A percentile compares a stretch with the other conserved stretches of the same genome.
Evolutionary conservation across 176 grass and related monocot genomes (phyloP).

Genomic region (Bolboschoenus planiculmis): DNA sequence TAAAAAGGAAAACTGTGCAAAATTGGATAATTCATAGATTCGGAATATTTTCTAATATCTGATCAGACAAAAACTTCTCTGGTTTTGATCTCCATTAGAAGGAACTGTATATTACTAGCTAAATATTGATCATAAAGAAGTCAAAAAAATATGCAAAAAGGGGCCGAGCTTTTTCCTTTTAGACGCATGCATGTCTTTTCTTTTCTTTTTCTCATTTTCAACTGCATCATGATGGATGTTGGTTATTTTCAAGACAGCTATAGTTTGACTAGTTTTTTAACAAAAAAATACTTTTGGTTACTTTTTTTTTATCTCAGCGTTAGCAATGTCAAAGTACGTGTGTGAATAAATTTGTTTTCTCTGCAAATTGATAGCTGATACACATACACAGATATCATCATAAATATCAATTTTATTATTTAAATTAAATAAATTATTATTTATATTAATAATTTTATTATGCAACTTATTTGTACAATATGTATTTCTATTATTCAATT

Average conservation of each 20-base stretch:
- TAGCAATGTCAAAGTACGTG: neutral
- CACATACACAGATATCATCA: too few relatives aligned
- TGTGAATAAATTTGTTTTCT: neutral
- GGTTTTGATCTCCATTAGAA: neutral
- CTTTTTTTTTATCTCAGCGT: neutral
- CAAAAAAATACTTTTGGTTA: neutral
- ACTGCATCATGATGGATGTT: neutral
- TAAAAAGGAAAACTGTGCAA: neutral
- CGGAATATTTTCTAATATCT: too few relatives aligned
- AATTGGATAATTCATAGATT: neutral
- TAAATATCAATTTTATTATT: too few relatives aligned
- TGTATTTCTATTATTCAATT: too few relatives aligned
- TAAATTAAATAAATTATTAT: too few relatives aligned
- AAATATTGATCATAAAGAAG: neutral
- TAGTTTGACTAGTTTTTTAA: slow-evolving; percentile 13
- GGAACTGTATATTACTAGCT: neutral
- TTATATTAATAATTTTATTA: too few relatives aligned
- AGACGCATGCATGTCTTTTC: slow-evolving; percentile 11
- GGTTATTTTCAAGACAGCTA: neutral
- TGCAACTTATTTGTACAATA: too few relatives aligned
- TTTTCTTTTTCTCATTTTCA: neutral
- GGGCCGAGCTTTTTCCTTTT: neutral
- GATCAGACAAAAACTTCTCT: neutral
- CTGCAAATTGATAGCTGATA: too few relatives aligned
- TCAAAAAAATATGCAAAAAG: neutral